Percentiles rank a stretch among this genome's conserved stretches.
Conservation (phyloP, 257 asterid genomes). For the Cordia subcordata region DNA sequence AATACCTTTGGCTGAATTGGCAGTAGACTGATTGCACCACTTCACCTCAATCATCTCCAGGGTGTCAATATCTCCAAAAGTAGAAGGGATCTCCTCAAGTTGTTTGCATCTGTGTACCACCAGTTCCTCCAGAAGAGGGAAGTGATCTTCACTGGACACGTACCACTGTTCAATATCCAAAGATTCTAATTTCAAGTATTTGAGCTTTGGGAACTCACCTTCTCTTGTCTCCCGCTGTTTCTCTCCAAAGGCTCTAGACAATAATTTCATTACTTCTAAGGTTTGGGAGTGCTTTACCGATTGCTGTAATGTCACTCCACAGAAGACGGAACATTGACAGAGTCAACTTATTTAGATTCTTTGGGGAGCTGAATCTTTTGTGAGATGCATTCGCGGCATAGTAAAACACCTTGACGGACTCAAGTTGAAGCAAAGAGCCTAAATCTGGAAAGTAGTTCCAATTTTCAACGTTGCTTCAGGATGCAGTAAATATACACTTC, state of each 20-base stretch:
- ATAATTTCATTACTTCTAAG: constrained; percentile 4
- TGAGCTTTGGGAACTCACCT: not conserved
- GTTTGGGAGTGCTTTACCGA: not conserved
- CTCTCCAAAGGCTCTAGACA: constrained; percentile 2
- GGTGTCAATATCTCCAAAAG: constrained; percentile 6
- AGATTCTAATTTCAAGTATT: not conserved
- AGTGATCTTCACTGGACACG: constrained; percentile 4
- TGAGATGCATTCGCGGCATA: no score
- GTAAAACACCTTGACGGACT: no score
- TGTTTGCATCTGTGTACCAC: not conserved
- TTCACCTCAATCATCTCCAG: constrained; percentile 11
- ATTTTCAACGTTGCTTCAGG: no score
- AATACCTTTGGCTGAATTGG: constrained; percentile 7
- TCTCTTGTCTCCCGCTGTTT: constrained; percentile 2
- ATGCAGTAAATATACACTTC: no score
- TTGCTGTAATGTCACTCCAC: constrained; percentile 1
- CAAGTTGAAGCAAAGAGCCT: no score
- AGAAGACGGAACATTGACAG: constrained; percentile 4
- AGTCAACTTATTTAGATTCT: not conserved
- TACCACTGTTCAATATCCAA: constrained; percentile 3
- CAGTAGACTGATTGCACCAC: not conserved
- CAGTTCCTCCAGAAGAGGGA: constrained; percentile 12
- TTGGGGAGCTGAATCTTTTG: no score
- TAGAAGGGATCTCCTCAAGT: constrained; percentile 9
- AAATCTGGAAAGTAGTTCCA: no score